A percentile compares a stretch with the other conserved stretches of the same genome.
Evolutionary conservation across 2,329 filamentous ascomycete species (phyloP).

Genomic region (Seiridium unicorne): DNA sequence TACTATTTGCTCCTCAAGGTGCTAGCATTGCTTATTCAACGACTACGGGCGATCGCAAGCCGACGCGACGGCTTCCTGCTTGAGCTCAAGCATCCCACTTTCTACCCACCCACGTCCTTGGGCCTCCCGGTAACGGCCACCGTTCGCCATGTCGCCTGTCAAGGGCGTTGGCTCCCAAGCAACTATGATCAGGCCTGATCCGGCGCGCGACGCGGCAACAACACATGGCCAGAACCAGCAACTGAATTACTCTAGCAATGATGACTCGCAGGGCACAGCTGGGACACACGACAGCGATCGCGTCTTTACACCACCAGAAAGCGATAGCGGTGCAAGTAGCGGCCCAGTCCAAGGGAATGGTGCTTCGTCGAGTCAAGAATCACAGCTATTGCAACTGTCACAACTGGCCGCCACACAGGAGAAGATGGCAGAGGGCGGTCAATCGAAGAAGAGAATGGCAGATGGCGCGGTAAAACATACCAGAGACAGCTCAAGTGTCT

Average conservation of each 20-base stretch:
- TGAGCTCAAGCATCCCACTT: background rate
- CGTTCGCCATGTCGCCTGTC: slow-evolving; percentile 1
- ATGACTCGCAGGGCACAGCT: slow-evolving; percentile 42
- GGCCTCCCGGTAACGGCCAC: background rate
- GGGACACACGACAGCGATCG: slow-evolving; percentile 37
- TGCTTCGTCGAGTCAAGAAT: slow-evolving; percentile 50
- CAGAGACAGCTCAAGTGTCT: slow-evolving; percentile 39
- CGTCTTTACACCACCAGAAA: slow-evolving; percentile 42
- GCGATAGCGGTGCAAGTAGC: slow-evolving; percentile 37
- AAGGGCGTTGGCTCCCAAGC: background rate
- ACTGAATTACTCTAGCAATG: slow-evolving; percentile 31
- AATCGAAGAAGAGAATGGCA: slow-evolving; percentile 70
- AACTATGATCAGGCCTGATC: background rate
- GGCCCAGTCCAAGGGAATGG: slow-evolving; percentile 32
- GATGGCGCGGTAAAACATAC: slow-evolving; percentile 68
- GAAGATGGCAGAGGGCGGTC: slow-evolving; percentile 38
- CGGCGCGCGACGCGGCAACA: slow-evolving; percentile 8
- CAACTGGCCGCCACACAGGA: slow-evolving; percentile 55
- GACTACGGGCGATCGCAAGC: background rate
- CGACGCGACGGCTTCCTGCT: slow-evolving; percentile 7
- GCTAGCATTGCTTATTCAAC: background rate
- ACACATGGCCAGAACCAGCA: slow-evolving; percentile 20
- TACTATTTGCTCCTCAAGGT: background rate
- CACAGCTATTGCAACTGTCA: slow-evolving; percentile 57
- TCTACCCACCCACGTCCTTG: background rate